Conservation (phyloP, 257 asterid genomes). For the Rubia yunnanensis region DNA sequence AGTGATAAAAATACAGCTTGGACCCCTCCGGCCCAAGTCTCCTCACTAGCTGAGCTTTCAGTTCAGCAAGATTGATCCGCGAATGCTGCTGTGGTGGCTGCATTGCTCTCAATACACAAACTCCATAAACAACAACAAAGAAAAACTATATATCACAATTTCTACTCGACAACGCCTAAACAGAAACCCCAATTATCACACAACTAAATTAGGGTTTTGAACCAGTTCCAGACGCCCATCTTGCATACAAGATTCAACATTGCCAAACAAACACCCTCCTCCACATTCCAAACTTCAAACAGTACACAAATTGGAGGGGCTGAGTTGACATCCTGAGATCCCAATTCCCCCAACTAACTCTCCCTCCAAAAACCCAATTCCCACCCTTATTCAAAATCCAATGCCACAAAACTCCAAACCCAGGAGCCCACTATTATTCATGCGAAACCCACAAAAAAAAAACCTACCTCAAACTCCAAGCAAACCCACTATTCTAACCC, state of each 20-base stretch:
- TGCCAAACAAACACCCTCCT: slow-evolving; percentile 12
- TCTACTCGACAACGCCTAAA: slow-evolving; percentile 8
- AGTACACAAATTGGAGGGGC: slow-evolving; percentile 20
- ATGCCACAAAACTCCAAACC: slow-evolving; percentile 12
- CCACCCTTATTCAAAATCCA: slow-evolving; percentile 29
- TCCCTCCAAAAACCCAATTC: slow-evolving; percentile 63
- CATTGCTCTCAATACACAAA: slow-evolving; percentile 52
- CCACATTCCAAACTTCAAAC: slow-evolving; percentile 27
- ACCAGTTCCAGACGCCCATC: slow-evolving; percentile 40
- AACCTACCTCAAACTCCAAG: slow-evolving; percentile 43
- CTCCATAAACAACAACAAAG: slow-evolving; percentile 39
- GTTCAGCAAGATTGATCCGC: slow-evolving; percentile 64
- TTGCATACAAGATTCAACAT: slow-evolving; percentile 37
- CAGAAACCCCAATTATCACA: slow-evolving; percentile 16
- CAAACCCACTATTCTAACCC: slow-evolving; percentile 23
- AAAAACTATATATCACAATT: slow-evolving; percentile 10
- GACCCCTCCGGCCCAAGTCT: slow-evolving; percentile 69
- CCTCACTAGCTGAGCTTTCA: slow-evolving; percentile 65
- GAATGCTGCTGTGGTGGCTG: slow-evolving; percentile 68
- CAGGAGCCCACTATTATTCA: slow-evolving; percentile 19
- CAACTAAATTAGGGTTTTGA: slow-evolving; percentile 42
- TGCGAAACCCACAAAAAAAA: slow-evolving; percentile 19
- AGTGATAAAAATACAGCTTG: slow-evolving; percentile 68
- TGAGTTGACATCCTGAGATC: slow-evolving; percentile 43
- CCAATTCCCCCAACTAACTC: slow-evolving; percentile 40